Percentiles rank a stretch among this genome's conserved stretches.
Conservation (phyloP, 2,329 filamentous ascomycete genomes). For the Apiospora hydei region DNA sequence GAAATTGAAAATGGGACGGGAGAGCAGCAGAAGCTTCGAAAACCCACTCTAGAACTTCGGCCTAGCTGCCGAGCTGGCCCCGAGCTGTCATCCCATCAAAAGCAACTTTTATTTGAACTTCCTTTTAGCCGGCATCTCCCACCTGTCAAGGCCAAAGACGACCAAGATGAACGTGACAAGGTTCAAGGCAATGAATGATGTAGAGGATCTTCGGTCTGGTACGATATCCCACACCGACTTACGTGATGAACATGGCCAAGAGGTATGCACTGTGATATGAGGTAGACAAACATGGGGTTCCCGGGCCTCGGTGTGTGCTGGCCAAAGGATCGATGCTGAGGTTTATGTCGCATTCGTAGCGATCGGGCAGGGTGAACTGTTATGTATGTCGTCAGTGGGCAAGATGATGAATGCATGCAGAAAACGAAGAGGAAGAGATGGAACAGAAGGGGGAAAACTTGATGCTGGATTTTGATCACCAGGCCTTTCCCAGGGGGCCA, state of each 20-base stretch:
- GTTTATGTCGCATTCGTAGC: not conserved
- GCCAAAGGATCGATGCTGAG: not conserved
- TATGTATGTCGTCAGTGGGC: constrained; percentile 6
- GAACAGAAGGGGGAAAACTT: not conserved
- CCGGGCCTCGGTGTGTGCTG: not conserved
- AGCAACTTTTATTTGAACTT: constrained; percentile 14
- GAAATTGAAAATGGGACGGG: constrained; percentile 2
- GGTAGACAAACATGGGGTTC: not conserved
- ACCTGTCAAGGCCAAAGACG: not conserved
- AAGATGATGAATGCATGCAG: not conserved
- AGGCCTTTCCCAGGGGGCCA: constrained; percentile 9
- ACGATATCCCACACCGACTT: not conserved
- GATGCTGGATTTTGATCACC: constrained; percentile 12
- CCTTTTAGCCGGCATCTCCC: constrained; percentile 10
- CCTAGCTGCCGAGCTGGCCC: constrained; percentile 2
- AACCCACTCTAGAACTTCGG: constrained; percentile 19
- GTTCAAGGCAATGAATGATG: not conserved
- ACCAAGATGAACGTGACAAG: not conserved
- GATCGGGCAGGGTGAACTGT: not conserved
- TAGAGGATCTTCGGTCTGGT: not conserved
- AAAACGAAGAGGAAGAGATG: not conserved
- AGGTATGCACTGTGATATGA: not conserved
- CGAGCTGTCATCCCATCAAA: constrained; percentile 19
- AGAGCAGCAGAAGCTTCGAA: constrained; percentile 5
- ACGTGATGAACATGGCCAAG: not conserved